Percentiles rank a stretch among this genome's conserved stretches.
Evolutionary conservation across 1,284 basidiomycete genomes (phyloP).

Genomic region (Ceratobasidium sp.): DNA sequence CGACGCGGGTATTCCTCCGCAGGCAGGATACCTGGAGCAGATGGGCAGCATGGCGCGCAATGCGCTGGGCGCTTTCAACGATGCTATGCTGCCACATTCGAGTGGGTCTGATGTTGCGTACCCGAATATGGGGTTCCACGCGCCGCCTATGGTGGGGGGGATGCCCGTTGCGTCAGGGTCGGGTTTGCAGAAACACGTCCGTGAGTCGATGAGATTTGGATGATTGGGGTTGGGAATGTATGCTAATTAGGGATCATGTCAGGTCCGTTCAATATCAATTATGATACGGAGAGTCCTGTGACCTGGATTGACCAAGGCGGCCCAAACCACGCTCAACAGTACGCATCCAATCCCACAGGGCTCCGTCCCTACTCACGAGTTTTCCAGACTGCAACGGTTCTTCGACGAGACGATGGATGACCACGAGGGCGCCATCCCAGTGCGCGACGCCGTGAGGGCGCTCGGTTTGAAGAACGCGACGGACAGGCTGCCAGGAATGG

Average conservation of each 20-base stretch:
- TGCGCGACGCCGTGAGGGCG: slow-evolving; percentile 48
- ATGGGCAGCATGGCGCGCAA: background rate
- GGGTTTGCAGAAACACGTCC: slow-evolving; percentile 15
- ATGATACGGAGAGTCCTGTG: slow-evolving; percentile 63
- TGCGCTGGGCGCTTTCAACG: background rate
- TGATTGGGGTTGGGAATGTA: slow-evolving; percentile 19
- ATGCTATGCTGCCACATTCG: background rate
- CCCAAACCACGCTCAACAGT: slow-evolving; percentile 63
- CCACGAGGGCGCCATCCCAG: slow-evolving; percentile 49
- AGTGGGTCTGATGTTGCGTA: slow-evolving; percentile 26
- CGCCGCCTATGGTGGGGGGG: background rate
- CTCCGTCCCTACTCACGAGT: slow-evolving; percentile 1
- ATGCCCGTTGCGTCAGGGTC: slow-evolving; percentile 18
- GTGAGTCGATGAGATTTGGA: slow-evolving; percentile 2
- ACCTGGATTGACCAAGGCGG: slow-evolving; percentile 64
- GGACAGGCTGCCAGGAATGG: slow-evolving; percentile 53
- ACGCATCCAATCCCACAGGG: slow-evolving; percentile 7
- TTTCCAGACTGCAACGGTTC: slow-evolving; percentile 7
- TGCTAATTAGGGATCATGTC: slow-evolving; percentile 52
- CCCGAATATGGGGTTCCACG: slow-evolving; percentile 20
- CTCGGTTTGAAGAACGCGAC: slow-evolving; percentile 32
- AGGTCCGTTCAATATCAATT: slow-evolving; percentile 61
- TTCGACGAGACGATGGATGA: slow-evolving; percentile 48
- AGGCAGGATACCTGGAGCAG: background rate
- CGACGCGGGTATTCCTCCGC: background rate